Percentiles rank a stretch among this genome's conserved stretches.
These are phyloP conservation scores for Kickxella alabastrina DNA, from an alignment of 192 early-diverging fungal species.

Conservation along the genomic window DNA sequence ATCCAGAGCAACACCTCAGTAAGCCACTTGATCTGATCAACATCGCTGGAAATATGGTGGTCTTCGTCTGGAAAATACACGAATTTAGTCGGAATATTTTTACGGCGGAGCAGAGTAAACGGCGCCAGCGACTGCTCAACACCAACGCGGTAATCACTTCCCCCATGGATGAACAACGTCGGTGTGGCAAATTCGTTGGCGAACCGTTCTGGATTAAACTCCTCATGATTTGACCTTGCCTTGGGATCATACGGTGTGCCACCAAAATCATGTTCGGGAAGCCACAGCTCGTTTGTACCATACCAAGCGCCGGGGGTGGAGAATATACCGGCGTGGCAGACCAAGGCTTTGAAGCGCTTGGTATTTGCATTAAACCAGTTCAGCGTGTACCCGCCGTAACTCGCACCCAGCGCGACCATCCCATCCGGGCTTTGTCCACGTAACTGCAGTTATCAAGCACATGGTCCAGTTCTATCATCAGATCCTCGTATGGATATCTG, in stretches of 20 bases:
- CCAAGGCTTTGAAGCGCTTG: slow-evolving; percentile 59
- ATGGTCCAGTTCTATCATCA: slow-evolving; percentile 68
- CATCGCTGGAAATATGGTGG: slow-evolving; percentile 61
- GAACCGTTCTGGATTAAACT: slow-evolving; percentile 61
- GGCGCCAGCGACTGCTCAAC: slow-evolving; percentile 63
- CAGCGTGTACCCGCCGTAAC: slow-evolving; percentile 79
- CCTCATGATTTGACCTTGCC: slow-evolving; percentile 54
- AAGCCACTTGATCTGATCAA: slow-evolving; percentile 65
- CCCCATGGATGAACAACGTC: slow-evolving; percentile 72
- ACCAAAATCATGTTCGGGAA: slow-evolving; percentile 72
- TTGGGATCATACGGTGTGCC: slow-evolving; percentile 59
- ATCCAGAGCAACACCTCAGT: slow-evolving; percentile 64
- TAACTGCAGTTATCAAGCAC: slow-evolving; percentile 52
- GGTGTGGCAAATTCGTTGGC: slow-evolving; percentile 69
- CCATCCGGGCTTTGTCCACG: slow-evolving; percentile 56
- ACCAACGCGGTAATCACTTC: slow-evolving; percentile 60
- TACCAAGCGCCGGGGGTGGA: slow-evolving; percentile 56
- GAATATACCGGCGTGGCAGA: slow-evolving; percentile 76
- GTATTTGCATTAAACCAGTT: slow-evolving; percentile 83
- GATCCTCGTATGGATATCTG: slow-evolving; percentile 65
- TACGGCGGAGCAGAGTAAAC: slow-evolving; percentile 71
- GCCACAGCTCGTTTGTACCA: slow-evolving; percentile 73
- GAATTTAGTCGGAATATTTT: slow-evolving; percentile 59
- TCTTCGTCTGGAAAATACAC: slow-evolving; percentile 74
- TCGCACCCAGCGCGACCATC: slow-evolving; percentile 65